These are phyloP conservation scores for Verticillium alfalfae DNA, from an alignment of 2,329 filamentous ascomycete genomes.

Conservation along the genomic window DNA sequence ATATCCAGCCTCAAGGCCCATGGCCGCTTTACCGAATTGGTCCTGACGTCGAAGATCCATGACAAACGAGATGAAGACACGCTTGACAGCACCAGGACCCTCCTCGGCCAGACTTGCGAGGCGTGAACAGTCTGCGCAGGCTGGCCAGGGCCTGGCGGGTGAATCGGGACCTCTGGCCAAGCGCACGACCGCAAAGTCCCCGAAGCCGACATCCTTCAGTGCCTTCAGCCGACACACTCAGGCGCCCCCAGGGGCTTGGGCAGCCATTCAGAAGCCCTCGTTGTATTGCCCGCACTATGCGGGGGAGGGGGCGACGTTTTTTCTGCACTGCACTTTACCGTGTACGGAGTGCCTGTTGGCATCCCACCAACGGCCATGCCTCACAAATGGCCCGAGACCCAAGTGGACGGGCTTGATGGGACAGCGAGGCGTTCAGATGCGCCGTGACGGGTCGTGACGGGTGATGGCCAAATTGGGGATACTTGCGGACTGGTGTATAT, in stretches of 20 bases:
- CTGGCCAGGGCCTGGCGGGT: background rate
- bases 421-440: background rate
- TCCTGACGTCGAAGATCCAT: background rate
- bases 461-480: background rate
- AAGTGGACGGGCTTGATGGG: background rate
- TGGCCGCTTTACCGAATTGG: background rate
- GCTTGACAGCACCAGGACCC: background rate
- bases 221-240: background rate
- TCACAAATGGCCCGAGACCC: background rate
- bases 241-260: background rate
- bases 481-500: background rate
- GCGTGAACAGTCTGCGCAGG: background rate
- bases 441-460: background rate
- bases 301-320: background rate
- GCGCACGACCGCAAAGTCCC: background rate
- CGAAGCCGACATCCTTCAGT: background rate
- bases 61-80: background rate
- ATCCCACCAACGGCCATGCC: background rate
- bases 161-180: background rate
- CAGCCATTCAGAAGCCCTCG: background rate
- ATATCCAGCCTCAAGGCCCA: background rate
- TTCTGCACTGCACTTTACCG: background rate
- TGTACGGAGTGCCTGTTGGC: background rate
- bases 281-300: background rate
- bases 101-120: background rate